These are phyloP conservation scores for Blumeria hordei DNA, from an alignment of 2,329 filamentous ascomycete species.

Conservation along the genomic window DNA sequence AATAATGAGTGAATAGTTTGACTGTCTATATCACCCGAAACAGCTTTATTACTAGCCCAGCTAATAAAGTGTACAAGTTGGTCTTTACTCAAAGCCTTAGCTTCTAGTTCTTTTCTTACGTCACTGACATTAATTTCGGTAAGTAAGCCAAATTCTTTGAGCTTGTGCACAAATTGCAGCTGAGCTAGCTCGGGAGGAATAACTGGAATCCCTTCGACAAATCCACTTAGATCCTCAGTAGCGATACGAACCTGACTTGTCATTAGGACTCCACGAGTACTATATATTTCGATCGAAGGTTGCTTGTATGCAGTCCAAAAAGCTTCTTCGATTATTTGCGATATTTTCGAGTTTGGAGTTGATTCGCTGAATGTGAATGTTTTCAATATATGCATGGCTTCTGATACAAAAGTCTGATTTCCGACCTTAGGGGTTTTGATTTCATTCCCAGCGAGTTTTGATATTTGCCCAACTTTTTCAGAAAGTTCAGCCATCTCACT, in stretches of 20 bases:
- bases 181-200: slow-evolving; percentile 54
- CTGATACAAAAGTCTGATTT: slow-evolving; percentile 44
- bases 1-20: slow-evolving; percentile 45
- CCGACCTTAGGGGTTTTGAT: slow-evolving; percentile 35
- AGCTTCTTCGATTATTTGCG: slow-evolving; percentile 72
- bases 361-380: slow-evolving; percentile 80
- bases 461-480: slow-evolving; percentile 26
- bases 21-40: slow-evolving; percentile 46
- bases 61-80: slow-evolving; percentile 65
- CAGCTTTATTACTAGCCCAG: slow-evolving; percentile 56
- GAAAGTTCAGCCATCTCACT: slow-evolving; percentile 67
- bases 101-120: slow-evolving; percentile 60
- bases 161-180: slow-evolving; percentile 51
- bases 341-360: slow-evolving; percentile 64
- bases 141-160: slow-evolving; percentile 70
- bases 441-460: slow-evolving; percentile 18
- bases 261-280: slow-evolving; percentile 66
- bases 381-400: slow-evolving; percentile 60
- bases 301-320: slow-evolving; percentile 85
- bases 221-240: slow-evolving; percentile 38
- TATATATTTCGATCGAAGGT: slow-evolving; percentile 67
- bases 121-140: slow-evolving; percentile 69
- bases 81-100: slow-evolving; percentile 52
- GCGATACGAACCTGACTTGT: slow-evolving; percentile 61
- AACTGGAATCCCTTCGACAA: slow-evolving; percentile 73